Base-by-base conservation (phyloP, 1,284 basidiomycete genomes). In the Pulveroboletus sp. region DNA sequence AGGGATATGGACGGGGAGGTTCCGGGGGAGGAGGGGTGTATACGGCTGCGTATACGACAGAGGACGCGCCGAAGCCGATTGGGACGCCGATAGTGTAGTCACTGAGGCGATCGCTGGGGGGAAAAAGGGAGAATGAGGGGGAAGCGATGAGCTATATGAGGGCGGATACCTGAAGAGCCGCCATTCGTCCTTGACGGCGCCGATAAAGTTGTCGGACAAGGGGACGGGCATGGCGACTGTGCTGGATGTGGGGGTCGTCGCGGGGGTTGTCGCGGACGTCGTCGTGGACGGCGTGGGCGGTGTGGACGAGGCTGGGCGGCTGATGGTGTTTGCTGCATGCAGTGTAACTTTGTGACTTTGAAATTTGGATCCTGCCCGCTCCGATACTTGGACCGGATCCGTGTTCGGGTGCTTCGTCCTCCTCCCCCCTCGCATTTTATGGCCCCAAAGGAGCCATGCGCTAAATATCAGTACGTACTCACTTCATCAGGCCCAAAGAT, bases 41-140 rank as follows among this genome's bases (percentile, higher is more conserved):
- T 18, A 76, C 75, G 1, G 94, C 93, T 29, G 86, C 74, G 65
- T 94, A 91, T 15, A 96, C 94, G 55, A 90, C 87, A 0, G 92
- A 94, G 2, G 92, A 93, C 2, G 93, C 89, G 18, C 93, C 93
- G 64, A 91, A 93, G 2, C 92, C 92, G 62, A 92, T 91, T 20
- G 90, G 82, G 6, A 79, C 74, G 20, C 87, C 87, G 38, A 91
- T 78, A 15, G 80, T 80, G 67, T 94, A 94, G 77, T 94, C 92
- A 10, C 76, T 62, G 1, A 83, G 75, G 57, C 79, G 69, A 69
- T 92, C 88, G 64, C 91, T 92, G 70, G 38, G 26, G 46, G 57
- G 36, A 54, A 35, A 56, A 26, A 12, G 29, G n/a, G 42, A 56
- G 46, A 11, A 29, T 45, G 47, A 57, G 52, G 52, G 43, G 35